Base-by-base conservation (phyloP, 2,329 filamentous ascomycete species). In the Akanthomyces uredinophilus region DNA sequence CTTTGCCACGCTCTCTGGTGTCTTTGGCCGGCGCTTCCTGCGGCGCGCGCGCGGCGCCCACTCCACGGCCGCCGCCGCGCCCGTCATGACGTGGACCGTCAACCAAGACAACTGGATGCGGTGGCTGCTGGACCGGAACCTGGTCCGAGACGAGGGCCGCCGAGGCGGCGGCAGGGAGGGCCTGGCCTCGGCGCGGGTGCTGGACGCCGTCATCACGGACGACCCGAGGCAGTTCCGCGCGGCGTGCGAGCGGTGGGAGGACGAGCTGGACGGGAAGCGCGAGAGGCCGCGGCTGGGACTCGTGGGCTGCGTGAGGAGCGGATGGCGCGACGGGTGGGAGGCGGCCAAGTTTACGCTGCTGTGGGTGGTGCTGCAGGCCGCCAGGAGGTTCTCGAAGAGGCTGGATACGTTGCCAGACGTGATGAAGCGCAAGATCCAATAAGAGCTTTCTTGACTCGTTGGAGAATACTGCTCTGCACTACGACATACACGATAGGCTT, bases 141-240 rank as follows among this genome's bases (percentile, higher is more conserved):
- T 75, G 54, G 51, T 64, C 16, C 63, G 61, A 13, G 74, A 80
- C 32, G 56, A n/a, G 63, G n/a, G 46, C 65, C 63, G 47, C 27
- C 16, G 27, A n/a, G n/a, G n/a, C n/a, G n/a, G n/a, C n/a, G n/a
- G n/a, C n/a, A n/a, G n/a, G n/a, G n/a, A n/a, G 20, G 20, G 10
- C 22, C 24, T n/a, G 14, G 3, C 43, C 4, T 35, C 32, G 6
- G 18, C 20, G 8, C 35, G 50, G 27, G 63, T 73, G 35, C 77
- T 96, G 1, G 90, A 96, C 68, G 93, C 91, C 1, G 88, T 96
- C 5, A 87, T 96, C 59, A 96, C 92, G 0, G 93, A 97, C 70
- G 87, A 96, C 67, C 90, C 91, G 1, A 83, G 83, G 70, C 74
- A 83, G 66, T 94, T 87, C 69, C 71, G 87, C 27, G 82, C 88